These are phyloP conservation scores for Alternaria brassicicola DNA, from an alignment of 2,329 filamentous ascomycete species.

Conservation along the genomic window DNA sequence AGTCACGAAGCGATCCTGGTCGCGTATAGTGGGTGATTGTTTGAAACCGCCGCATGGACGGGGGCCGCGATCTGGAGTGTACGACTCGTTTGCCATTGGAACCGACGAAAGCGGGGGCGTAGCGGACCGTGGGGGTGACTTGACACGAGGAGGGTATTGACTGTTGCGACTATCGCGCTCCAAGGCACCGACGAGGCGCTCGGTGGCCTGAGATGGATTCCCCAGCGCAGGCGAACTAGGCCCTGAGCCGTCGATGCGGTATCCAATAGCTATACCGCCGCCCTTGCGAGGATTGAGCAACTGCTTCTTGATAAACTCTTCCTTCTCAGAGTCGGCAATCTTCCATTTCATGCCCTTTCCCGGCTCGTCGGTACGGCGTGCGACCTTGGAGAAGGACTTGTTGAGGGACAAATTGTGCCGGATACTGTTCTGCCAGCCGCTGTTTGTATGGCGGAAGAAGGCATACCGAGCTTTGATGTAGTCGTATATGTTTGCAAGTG, in stretches of 20 bases:
- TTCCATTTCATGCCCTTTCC: conserved; percentile 99
- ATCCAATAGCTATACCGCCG: conserved; percentile 33
- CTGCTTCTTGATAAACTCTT: conserved; percentile 82
- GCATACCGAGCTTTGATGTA: conserved; percentile 92
- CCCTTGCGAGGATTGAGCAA: conserved; percentile 54
- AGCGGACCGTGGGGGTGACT: conserved; percentile 52
- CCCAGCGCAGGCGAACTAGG: conserved; percentile 68
- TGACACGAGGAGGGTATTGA: conserved; percentile 35
- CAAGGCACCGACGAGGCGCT: conserved; percentile 54
- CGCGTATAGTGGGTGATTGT: conserved; percentile 39
- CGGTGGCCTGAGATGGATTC: conserved; percentile 57
- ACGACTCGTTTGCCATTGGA: conserved; percentile 58
- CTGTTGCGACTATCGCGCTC: conserved; percentile 29
- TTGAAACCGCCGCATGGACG: conserved; percentile 44
- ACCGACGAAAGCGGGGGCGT: conserved; percentile 57
- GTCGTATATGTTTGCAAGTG: conserved; percentile 88
- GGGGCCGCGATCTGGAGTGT: conserved; percentile 61
- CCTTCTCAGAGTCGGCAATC: conserved; percentile 80
- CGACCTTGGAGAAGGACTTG: conserved; percentile 92
- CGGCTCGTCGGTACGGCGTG: conserved; percentile 89
- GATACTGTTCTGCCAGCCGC: conserved; percentile 98
- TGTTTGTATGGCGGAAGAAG: conserved; percentile 85
- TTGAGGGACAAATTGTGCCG: conserved; percentile 95
- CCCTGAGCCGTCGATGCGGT: conserved; percentile 64
- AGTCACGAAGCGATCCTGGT: conserved; percentile 40